phyloP scores from a whole-genome alignment of 768 basidiomycete genomes.

The Lactarius evosmus region DNA sequence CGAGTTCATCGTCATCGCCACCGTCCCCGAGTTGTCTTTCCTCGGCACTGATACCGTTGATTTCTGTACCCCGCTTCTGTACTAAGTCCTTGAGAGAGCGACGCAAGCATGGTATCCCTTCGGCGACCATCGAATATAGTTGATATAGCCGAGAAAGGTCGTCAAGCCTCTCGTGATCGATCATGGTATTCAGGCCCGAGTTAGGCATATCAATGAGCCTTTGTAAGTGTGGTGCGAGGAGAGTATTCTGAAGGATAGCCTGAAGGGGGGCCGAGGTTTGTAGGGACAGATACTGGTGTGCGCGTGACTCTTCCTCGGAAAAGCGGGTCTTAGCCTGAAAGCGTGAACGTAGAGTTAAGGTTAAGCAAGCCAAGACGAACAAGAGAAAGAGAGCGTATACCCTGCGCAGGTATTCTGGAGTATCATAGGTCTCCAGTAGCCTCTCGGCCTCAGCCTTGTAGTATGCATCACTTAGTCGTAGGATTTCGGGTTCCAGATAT shows the following conservation, averaged over 20 bases:
- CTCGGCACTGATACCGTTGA: slow-evolving; percentile 56
- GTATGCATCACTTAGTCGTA: slow-evolving; percentile 74
- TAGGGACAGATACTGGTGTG: slow-evolving; percentile 80
- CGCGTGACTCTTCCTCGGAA: slow-evolving; percentile 76
- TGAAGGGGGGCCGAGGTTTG: slow-evolving; percentile 67
- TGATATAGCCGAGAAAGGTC: slow-evolving; percentile 79
- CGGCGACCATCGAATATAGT: slow-evolving; percentile 64
- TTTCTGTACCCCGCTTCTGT: slow-evolving; percentile 66
- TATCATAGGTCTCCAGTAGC: slow-evolving; percentile 71
- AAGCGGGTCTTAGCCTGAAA: slow-evolving; percentile 76
- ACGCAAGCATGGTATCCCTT: slow-evolving; percentile 63
- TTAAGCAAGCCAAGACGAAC: neutral
- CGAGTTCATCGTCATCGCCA: slow-evolving; percentile 36
- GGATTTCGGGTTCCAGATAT: slow-evolving; percentile 78
- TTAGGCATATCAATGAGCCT: slow-evolving; percentile 72
- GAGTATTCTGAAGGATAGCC: slow-evolving; percentile 69
- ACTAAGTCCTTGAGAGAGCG: slow-evolving; percentile 70
- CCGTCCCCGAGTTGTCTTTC: slow-evolving; percentile 39
- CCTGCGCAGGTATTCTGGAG: slow-evolving; percentile 73
- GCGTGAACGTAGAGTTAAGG: slow-evolving; percentile 24
- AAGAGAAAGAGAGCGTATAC: slow-evolving; percentile 45
- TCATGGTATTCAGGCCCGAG: slow-evolving; percentile 85
- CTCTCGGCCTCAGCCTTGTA: slow-evolving; percentile 72
- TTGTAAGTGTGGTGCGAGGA: slow-evolving; percentile 75
- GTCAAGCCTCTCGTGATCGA: slow-evolving; percentile 71